A percentile compares a stretch with the other conserved stretches of the same genome.
Evolutionary conservation across 2,329 filamentous ascomycete species (phyloP).

Genomic region (Fusarium irregulare): DNA sequence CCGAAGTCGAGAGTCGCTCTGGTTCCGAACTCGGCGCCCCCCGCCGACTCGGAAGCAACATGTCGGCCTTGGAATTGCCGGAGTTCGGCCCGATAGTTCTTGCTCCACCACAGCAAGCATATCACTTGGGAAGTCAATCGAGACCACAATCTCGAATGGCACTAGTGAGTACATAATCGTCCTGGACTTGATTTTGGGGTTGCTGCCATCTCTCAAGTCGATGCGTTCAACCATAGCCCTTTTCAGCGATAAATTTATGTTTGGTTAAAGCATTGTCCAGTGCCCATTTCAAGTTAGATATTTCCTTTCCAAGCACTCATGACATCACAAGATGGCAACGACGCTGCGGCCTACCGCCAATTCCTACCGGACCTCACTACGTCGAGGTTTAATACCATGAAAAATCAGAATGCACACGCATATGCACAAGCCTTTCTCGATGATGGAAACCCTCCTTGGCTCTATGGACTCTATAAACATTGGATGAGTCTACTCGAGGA

Average conservation of each 20-base stretch:
- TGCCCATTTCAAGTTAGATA: not conserved
- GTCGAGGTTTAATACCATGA: slow-evolving; percentile 54
- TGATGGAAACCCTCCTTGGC: slow-evolving; percentile 1
- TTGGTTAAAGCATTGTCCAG: not conserved
- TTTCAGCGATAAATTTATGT: not conserved
- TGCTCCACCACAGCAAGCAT: not conserved
- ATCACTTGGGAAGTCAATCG: not conserved
- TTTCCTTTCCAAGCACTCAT: not conserved
- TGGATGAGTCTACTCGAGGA: not conserved
- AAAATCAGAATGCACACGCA: slow-evolving; percentile 68
- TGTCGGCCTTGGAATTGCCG: not conserved
- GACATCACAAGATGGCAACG: not conserved
- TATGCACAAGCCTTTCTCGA: slow-evolving; percentile 62
- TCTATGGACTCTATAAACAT: not conserved
- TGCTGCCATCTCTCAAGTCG: not conserved
- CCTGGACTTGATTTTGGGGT: not conserved
- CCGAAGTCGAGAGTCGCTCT: not conserved
- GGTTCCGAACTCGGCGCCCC: not conserved
- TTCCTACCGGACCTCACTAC: not conserved
- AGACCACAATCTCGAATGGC: not conserved
- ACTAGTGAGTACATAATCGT: not conserved
- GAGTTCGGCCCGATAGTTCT: not conserved
- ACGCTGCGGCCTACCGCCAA: not conserved
- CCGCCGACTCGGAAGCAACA: not conserved
- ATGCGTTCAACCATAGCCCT: not conserved